phyloP scores from a whole-genome alignment of 768 basidiomycete species.

The Phallus indusiatus region DNA sequence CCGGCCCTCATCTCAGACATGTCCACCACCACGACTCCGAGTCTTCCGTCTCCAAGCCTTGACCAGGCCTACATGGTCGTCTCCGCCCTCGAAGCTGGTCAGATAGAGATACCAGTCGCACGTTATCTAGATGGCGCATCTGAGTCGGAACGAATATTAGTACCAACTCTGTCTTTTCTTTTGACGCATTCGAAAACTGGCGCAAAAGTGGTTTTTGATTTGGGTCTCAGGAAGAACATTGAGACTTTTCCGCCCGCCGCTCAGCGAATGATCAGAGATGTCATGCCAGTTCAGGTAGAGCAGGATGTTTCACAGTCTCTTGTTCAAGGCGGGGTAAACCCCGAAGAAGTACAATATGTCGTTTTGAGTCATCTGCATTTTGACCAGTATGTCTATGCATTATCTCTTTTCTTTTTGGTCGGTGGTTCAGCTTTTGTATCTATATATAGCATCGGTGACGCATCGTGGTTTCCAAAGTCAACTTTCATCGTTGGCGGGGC shows the following conservation, averaged over 20 bases:
- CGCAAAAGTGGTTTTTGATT: constrained; percentile 40
- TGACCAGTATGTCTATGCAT: constrained; percentile 24
- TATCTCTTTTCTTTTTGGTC: not conserved
- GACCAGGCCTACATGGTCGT: constrained; percentile 44
- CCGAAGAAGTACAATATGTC: constrained; percentile 34
- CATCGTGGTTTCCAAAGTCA: constrained; percentile 34
- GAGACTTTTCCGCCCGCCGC: constrained; percentile 30
- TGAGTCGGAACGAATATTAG: constrained; percentile 19
- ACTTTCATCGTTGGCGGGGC: constrained; percentile 39
- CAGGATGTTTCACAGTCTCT: constrained; percentile 37
- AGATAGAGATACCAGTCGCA: constrained; percentile 29
- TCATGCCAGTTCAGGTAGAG: constrained; percentile 8
- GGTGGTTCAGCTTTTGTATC: not conserved
- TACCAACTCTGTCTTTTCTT: constrained; percentile 45
- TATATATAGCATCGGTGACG: constrained; percentile 29
- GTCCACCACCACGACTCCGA: no score
- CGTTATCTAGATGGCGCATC: constrained; percentile 28
- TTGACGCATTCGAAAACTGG: constrained; percentile 36
- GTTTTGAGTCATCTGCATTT: constrained; percentile 46
- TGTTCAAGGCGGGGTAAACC: constrained; percentile 35
- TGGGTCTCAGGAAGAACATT: constrained; percentile 43
- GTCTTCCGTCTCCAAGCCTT: constrained; percentile 25
- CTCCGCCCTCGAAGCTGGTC: constrained; percentile 47
- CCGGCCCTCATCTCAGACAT: no score
- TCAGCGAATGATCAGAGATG: constrained; percentile 20